phyloP scores from a whole-genome alignment of 2,329 filamentous ascomycete species.

The Aspergillus fructus region DNA sequence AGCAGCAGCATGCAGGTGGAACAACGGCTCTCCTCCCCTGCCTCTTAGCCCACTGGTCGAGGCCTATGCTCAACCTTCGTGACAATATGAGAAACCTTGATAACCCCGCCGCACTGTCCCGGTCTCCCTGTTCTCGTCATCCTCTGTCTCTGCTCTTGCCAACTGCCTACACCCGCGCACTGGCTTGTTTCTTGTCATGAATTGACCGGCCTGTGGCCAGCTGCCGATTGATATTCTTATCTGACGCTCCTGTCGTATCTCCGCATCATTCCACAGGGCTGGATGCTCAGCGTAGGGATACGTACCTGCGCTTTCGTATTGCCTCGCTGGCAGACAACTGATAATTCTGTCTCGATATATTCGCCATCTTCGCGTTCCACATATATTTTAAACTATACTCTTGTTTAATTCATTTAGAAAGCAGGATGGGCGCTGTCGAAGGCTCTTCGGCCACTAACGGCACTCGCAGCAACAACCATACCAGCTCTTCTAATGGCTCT shows the following conservation, averaged over 20 bases:
- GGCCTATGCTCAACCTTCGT: constrained; percentile 21
- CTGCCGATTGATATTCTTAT: constrained; percentile 11
- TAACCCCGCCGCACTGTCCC: constrained; percentile 20
- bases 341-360: not conserved
- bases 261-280: constrained; percentile 17
- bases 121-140: constrained; percentile 1
- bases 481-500: constrained; percentile 1
- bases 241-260: constrained; percentile 12
- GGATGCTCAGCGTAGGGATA: not conserved
- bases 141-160: constrained; percentile 10
- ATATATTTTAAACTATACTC: not conserved
- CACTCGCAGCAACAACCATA: not conserved
- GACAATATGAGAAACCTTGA: constrained; percentile 10
- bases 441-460: not conserved
- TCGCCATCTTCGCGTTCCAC: not conserved
- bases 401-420: not conserved
- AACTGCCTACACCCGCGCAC: not conserved
- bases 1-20: constrained; percentile 1
- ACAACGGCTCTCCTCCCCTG: constrained; percentile 14
- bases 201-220: constrained; percentile 6
- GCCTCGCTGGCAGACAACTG: not conserved
- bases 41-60: constrained; percentile 8
- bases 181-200: constrained; percentile 11
- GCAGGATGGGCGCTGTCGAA: not conserved
- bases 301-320: not conserved